Conservation (phyloP, 164 flowering plant genomes). For the Brasenia schreberi region DNA sequence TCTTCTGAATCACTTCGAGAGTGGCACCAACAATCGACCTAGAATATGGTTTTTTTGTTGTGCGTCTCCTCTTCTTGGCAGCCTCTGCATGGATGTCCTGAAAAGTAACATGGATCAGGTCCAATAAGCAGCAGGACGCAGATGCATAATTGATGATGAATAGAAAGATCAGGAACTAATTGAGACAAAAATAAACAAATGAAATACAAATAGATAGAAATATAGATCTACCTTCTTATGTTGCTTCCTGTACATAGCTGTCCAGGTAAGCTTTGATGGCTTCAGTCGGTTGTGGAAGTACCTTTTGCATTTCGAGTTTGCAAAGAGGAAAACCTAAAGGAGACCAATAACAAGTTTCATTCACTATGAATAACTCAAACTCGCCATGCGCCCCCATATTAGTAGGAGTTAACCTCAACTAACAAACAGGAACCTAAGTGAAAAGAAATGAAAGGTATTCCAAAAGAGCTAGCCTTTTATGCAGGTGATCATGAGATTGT, state of each 20-base stretch:
- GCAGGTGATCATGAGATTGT: too few relatives aligned
- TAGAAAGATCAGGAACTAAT: not conserved
- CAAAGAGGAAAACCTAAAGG: conserved; percentile 36
- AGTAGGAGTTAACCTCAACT: too few relatives aligned
- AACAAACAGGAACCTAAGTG: too few relatives aligned
- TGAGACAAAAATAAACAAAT: not conserved
- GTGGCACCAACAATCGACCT: conserved; percentile 43
- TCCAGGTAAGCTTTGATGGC: conserved; percentile 79
- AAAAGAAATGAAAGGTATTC: too few relatives aligned
- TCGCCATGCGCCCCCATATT: too few relatives aligned
- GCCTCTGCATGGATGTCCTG: conserved; percentile 36
- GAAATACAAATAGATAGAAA: not conserved
- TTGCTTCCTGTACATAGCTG: conserved; percentile 53
- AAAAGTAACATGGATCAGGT: not conserved
- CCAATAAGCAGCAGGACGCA: too few relatives aligned
- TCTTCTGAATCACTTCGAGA: conserved; percentile 39
- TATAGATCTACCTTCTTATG: conserved; percentile 30
- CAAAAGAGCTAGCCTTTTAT: too few relatives aligned
- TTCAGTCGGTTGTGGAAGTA: conserved; percentile 74
- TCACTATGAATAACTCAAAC: too few relatives aligned
- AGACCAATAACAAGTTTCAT: not conserved
- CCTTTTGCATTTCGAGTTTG: conserved; percentile 78
- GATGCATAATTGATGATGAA: not conserved
- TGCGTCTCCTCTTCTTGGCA: conserved; percentile 34
- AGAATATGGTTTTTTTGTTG: conserved; percentile 37